Evolutionary conservation across 176 grass and related monocot species (phyloP).

Genomic region (barley (Hordeum vulgare)): DNA sequence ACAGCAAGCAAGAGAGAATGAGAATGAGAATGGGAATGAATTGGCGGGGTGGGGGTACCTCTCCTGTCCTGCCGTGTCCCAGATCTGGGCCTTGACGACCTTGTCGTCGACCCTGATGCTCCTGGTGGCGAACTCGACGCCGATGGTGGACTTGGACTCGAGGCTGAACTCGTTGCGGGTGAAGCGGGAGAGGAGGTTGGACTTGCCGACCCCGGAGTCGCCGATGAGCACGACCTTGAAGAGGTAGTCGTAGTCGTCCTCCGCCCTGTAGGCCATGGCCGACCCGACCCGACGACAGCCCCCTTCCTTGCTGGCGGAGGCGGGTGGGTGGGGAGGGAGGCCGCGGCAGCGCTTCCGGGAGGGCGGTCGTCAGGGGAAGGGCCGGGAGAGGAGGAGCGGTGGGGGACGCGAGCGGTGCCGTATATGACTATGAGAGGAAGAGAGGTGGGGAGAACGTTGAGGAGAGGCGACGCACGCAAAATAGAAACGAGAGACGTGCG

Average conservation of each 20-base stretch:
- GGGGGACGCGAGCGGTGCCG: background rate
- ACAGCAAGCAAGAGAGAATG: background rate
- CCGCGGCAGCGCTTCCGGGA: background rate
- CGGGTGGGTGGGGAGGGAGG: background rate
- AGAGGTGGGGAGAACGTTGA: slow-evolving; percentile 25
- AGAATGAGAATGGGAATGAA: background rate
- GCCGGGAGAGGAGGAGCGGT: background rate
- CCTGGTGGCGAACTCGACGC: slow-evolving; percentile 80
- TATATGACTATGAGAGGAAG: background rate
- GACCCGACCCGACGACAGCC: background rate
- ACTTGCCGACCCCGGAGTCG: slow-evolving; percentile 77
- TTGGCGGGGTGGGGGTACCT: slow-evolving; percentile 4
- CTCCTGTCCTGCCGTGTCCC: slow-evolving; percentile 81
- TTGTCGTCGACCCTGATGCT: slow-evolving; percentile 67
- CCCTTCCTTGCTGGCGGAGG: slow-evolving; percentile 4
- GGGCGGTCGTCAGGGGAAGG: background rate
- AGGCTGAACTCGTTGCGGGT: slow-evolving; percentile 88
- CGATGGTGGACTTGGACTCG: slow-evolving; percentile 93
- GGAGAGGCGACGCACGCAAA: background rate
- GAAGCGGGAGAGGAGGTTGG: slow-evolving; percentile 74
- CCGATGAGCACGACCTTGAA: slow-evolving; percentile 90
- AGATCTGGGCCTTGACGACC: slow-evolving; percentile 84
- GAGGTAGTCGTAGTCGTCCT: slow-evolving; percentile 89
- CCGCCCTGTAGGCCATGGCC: slow-evolving; percentile 57
- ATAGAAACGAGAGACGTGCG: slow-evolving; percentile 7